These are phyloP conservation scores for Eucommia ulmoides DNA, from an alignment of 257 asterid species.

Conservation along the genomic window DNA sequence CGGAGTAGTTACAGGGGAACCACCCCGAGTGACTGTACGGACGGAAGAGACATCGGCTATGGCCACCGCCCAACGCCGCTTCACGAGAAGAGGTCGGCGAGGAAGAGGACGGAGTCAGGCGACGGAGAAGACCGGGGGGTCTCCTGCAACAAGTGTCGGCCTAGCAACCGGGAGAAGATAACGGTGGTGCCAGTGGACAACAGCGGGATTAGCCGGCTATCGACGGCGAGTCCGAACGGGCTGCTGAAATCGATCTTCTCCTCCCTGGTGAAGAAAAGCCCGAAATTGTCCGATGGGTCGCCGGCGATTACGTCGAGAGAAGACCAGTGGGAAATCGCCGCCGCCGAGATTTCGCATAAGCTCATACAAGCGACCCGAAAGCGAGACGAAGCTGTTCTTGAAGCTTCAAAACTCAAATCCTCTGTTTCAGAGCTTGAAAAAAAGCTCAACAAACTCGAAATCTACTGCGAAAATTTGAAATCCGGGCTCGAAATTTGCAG, in stretches of 20 bases:
- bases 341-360: conserved; percentile 74
- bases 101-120: conserved; percentile 19
- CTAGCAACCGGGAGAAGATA: conserved; percentile 54
- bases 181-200: conserved; percentile 55
- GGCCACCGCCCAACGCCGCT: conserved; percentile 49
- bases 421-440: conserved; percentile 88
- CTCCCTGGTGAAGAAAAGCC: conserved; percentile 56
- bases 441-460: conserved; percentile 78
- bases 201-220: conserved; percentile 22
- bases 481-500: conserved; percentile 58
- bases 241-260: conserved; percentile 53
- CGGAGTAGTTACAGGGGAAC: conserved; percentile 47
- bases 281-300: conserved; percentile 28
- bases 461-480: conserved; percentile 68
- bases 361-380: conserved; percentile 60
- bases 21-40: conserved; percentile 32
- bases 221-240: conserved; percentile 65
- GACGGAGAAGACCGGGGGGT: conserved; percentile 31
- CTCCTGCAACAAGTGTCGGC: conserved; percentile 83
- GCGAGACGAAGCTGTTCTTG: conserved; percentile 75
- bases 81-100: conserved; percentile 18
- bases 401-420: conserved; percentile 67
- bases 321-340: conserved; percentile 74
- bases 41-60: conserved; percentile 16
- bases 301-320: conserved; percentile 27